Base-by-base conservation (phyloP, 495 filamentous ascomycete species). In the Thermothielavioides terrestris region DNA sequence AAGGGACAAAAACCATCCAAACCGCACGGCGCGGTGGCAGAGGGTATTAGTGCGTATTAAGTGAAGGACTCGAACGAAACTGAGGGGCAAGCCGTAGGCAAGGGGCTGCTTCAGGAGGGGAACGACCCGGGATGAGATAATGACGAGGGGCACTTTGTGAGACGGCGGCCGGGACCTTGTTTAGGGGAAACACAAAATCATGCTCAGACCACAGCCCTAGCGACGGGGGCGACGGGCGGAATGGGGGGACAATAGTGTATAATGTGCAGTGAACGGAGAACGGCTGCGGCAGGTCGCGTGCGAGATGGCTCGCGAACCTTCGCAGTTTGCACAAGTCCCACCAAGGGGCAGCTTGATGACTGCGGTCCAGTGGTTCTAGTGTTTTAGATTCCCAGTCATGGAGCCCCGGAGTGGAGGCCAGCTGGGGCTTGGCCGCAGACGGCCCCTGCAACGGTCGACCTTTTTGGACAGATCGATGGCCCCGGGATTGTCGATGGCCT, bases 331-430 rank as follows among this genome's bases (percentile, higher is more conserved):
- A 46, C 49, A 49, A 51, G 49, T 49, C 50, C 46, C 46, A 51
- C 51, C 43, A 51, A 31, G 39, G 36, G 9, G 30, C 36, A 20
- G 46, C 32, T 53, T 41, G 53, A 50, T 26, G 39, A 50, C 50
- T 43, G 45, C 38, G 32, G 36, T 42, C 40, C 54, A 62, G 42
- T 66, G 59, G 64, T 55, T 53, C 61, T 50, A 60, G 59, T 61
- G 64, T 66, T 64, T 66, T 61, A 66, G 57, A 45, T 57, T 58
- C 52, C 53, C 36, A 48, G 55, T 53, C 55, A 58, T 65, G 59
- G 58, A 55, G 57, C 55, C 34, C 54, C 28, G n/a, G 54, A 46
- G 55, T 56, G 58, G 61, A 63, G 57, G 55, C 50, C 27, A 15
- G 51, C 38, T 32, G n/a, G 45, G 54, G 20, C 56, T 58, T 55